Evolutionary conservation across 2,329 filamentous ascomycete species (phyloP), one percentile per base, ranked within the genome.

Genomic region (Hyphodiscus sp.): DNA sequence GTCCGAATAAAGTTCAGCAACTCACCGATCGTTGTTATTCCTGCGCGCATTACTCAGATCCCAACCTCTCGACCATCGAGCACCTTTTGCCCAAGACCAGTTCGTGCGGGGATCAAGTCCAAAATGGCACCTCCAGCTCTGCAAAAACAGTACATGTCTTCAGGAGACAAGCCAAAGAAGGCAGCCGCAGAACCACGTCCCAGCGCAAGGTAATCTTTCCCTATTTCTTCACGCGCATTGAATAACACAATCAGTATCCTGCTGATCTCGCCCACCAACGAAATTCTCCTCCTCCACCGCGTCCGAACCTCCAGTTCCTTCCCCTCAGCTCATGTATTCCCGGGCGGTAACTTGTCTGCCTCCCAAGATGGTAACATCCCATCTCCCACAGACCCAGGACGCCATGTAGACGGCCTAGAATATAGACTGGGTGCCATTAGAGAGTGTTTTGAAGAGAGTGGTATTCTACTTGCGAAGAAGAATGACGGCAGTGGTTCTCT

Each of bases 401-500:
- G 85, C 13, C 91, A 96, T 63, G 69, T 75, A 11, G 91, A 96
- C 67, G 83, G 83, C 0, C 72, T 75, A 0, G 79, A 82, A 2
- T 96, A 96, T 66, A 78, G 91, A n/a, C 71, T 89, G 38, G 91
- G 86, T 6, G 94, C 91, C 0, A 82, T 97, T 20, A 78, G 94
- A 7, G 94, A 97, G 74, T 90, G 90, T 0, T 97, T 97, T 66
- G 94, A 99, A 68, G 94, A 97, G 73, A 91, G 88, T 59, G 94
- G 94, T 0, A 90, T 96, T 51, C 71, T 97, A 23, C 76, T 97
- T 20, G 60, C 54, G 16, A 70, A 69, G 4, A 68, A 73, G 20
- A 72, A 69, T 52, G 72, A 73, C 55, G 70, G 69, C 11, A 74
- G 76, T 6, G 78, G 77, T 0, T 70, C 73, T 19, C 70, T 92